A percentile compares a stretch with the other conserved stretches of the same genome.
phyloP scores from a whole-genome alignment of 768 basidiomycete genomes.

The Russula earlei region DNA sequence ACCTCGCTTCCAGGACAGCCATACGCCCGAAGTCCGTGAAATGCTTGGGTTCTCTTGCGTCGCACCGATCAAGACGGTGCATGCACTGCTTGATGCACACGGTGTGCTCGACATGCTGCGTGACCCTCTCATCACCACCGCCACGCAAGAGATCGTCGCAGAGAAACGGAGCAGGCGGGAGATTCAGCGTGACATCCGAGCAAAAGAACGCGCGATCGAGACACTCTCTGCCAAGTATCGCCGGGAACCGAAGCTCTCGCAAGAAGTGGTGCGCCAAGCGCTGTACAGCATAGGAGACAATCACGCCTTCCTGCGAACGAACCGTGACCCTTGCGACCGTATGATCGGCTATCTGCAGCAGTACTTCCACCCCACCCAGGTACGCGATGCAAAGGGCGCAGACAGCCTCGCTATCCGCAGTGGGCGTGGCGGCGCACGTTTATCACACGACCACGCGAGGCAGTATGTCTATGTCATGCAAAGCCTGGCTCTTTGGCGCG shows the following conservation, averaged over 20 bases:
- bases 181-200: conserved; percentile 76
- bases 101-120: conserved; percentile 60
- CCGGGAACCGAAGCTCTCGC: conserved; percentile 40
- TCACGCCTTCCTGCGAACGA: conserved; percentile 76
- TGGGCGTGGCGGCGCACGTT: conserved; percentile 68
- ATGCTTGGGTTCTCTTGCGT: conserved; percentile 75
- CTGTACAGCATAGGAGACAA: conserved; percentile 87
- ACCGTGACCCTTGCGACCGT: conserved; percentile 80
- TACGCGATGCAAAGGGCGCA: conserved; percentile 45
- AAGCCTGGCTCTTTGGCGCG: conserved; percentile 79
- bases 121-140: conserved; percentile 64
- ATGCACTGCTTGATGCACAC: conserved; percentile 53
- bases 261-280: conserved; percentile 66
- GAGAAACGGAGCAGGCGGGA: conserved; percentile 63
- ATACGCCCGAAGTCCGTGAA: conserved; percentile 72
- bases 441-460: conserved; percentile 77
- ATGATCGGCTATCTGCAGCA: conserved; percentile 72
- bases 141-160: conserved; percentile 76
- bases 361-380: conserved; percentile 66
- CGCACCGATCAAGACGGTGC: conserved; percentile 66
- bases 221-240: conserved; percentile 55
- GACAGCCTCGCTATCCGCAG: conserved; percentile 68
- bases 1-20: conserved; percentile 56
- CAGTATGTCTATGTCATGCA: conserved; percentile 83
- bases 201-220: conserved; percentile 80